A percentile compares a stretch with the other conserved stretches of the same genome.
phyloP scores from a whole-genome alignment of 805 yeast genomes.

The Candida hungchunana region DNA sequence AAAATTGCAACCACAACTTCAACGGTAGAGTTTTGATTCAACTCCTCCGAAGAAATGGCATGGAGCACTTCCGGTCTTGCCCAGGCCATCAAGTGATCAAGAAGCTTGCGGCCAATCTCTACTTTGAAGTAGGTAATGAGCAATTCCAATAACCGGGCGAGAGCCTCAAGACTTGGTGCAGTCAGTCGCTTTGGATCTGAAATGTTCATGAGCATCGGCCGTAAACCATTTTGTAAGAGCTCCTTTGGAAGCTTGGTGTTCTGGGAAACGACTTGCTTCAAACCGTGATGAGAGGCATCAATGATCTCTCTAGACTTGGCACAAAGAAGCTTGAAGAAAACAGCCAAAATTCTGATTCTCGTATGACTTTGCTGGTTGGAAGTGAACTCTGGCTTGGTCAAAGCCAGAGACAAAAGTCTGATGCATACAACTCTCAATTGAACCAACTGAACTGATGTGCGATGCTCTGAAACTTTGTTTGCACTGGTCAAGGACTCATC shows the following conservation, averaged over 20 bases:
- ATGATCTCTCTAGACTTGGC: slow-evolving; percentile 82
- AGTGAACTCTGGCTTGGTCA: slow-evolving; percentile 80
- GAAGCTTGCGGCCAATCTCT: slow-evolving; percentile 87
- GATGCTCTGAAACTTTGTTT: slow-evolving; percentile 78
- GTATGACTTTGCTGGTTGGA: slow-evolving; percentile 72
- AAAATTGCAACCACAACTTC: slow-evolving; percentile 85
- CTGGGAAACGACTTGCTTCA: slow-evolving; percentile 77
- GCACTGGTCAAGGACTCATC: slow-evolving; percentile 92
- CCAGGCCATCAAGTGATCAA: slow-evolving; percentile 95
- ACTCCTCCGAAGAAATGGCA: slow-evolving; percentile 72
- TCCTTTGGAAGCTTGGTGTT: slow-evolving; percentile 91
- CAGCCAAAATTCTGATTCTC: slow-evolving; percentile 82
- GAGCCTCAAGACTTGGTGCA: slow-evolving; percentile 84
- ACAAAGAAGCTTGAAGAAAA: slow-evolving; percentile 88
- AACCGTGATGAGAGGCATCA: slow-evolving; percentile 88
- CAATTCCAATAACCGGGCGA: slow-evolving; percentile 80
- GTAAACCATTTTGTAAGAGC: slow-evolving; percentile 85
- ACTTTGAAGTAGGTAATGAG: slow-evolving; percentile 92
- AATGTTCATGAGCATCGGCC: slow-evolving; percentile 93
- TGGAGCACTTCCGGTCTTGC: slow-evolving; percentile 79
- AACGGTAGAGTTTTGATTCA: slow-evolving; percentile 76
- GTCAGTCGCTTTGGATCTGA: slow-evolving; percentile 91
- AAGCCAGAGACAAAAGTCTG: slow-evolving; percentile 71
- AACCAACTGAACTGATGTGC: slow-evolving; percentile 83
- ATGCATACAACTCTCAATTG: slow-evolving; percentile 90